Base-by-base conservation (phyloP, 2,329 filamentous ascomycete species). In the Fusarium sarcochroum region DNA sequence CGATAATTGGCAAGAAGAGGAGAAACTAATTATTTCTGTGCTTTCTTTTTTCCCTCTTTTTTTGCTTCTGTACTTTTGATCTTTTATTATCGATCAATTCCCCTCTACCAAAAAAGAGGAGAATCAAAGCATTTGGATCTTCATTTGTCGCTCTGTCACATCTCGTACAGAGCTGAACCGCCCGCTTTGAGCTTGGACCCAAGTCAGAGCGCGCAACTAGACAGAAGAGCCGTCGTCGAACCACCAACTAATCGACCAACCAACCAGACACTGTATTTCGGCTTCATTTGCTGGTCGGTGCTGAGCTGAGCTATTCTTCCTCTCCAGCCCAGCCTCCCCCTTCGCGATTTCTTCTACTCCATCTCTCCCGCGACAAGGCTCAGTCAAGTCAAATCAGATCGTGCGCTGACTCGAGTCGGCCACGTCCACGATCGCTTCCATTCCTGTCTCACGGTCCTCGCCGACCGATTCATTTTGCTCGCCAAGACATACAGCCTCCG, bases 371-470 rank as follows among this genome's bases (percentile, higher is more conserved):
- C 58, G 48, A 59, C 48, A 64, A 40, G 49, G 44, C 42, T 56
- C 53, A 27, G 51, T 9, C 40, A 57, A 21, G 41, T 60, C 21
- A 60, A 67, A 35, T 32, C 30, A 23, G 10, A 46, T 41, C 55
- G 61, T 50, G 58, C 20, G 55, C 65, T 60, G 64, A 65, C 59
- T 68, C 40, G 47, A 46, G 41, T 49, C 58, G 64, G 63, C 53
- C 58, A 51, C 61, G 51, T 70, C 58, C 50, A 51, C 59, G 32
- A 61, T 60, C 54, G 56, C 54, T 66, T 62, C 50, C 62, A 63
- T 72, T 74, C 72, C 66, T 69, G 56, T 69, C 61, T 66, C 49
- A 46, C 66, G 60, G 70, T 50, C 56, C 49, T 64, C 52, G 63
- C 56, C 65, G 60, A 55, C 58, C 67, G 48, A 64, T 66, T 69